Base-by-base conservation (phyloP, 2,329 filamentous ascomycete species). In the Neoarthrinium moseri region DNA sequence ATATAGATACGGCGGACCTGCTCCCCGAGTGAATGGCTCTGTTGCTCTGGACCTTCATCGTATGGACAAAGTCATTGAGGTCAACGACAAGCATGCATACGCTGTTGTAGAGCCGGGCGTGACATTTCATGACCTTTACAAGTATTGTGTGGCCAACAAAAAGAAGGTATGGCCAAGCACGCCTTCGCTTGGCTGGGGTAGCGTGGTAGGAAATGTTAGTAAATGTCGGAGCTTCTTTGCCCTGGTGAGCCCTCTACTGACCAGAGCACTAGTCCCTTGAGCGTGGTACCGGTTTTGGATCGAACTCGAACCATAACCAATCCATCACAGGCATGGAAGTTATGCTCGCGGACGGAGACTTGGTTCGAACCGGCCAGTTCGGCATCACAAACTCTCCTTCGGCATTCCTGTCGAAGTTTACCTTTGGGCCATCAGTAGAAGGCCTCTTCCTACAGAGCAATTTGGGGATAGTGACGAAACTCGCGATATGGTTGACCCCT, bases 91-190 rank as follows among this genome's bases (percentile, higher is more conserved):
- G 17, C 61, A 63, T 37, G 56, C 60, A 2, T 66, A 66, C 45
- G 61, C 61, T 11, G 57, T 65, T 29, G 62, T 67, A 7, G 63
- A 67, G 42, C 66, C 66, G 0, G 37, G 37, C n/a, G 37, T 41
- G 21, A 15, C 37, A 11, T 41, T 26, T 18, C n/a, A 15, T 20
- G 42, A 47, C 6, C 46, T 48, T 11, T 47, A 48, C 45, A 32
- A 49, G 17, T 46, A n/a, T n/a, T n/a, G n/a, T n/a, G n/a, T n/a
- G n/a, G n/a, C n/a, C n/a, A n/a, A n/a, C n/a, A n/a, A n/a, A n/a
- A n/a, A n/a, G n/a, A n/a, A n/a, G n/a, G n/a, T 75, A 5, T 75
- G 72, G 74, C 70, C 73, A 2, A 71, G 69, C 49, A 68, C 67
- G 13, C 71, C 75, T 1, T 73, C 71, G 20, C 62, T 78, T 7